These are phyloP conservation scores for Neurospora hispaniola DNA, from an alignment of 495 filamentous ascomycete genomes.

Conservation along the genomic window DNA sequence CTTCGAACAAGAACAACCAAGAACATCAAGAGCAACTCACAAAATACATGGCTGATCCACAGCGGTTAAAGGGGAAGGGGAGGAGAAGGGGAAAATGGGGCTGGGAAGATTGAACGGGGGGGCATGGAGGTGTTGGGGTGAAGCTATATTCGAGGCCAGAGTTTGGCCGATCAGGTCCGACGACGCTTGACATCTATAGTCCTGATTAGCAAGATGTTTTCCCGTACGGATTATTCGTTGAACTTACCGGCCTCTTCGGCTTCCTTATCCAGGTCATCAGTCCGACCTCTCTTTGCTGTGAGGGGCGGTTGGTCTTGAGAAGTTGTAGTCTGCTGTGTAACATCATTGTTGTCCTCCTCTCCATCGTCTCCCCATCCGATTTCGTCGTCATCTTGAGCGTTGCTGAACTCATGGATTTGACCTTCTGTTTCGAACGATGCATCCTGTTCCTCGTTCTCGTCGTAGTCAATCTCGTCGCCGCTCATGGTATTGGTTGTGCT, in stretches of 20 bases:
- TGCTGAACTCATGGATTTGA: constrained; percentile 3
- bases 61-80: neutral
- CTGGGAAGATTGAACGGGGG: neutral
- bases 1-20: neutral
- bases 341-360: constrained; percentile 16
- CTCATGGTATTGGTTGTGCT: constrained; percentile 33
- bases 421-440: constrained; percentile 6
- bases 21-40: neutral
- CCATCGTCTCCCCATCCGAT: constrained; percentile 37
- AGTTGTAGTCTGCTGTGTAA: constrained; percentile 1
- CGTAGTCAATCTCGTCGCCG: constrained; percentile 40
- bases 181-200: constrained; percentile 38
- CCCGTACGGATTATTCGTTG: neutral
- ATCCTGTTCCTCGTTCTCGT: constrained; percentile 24
- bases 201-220: constrained; percentile 15
- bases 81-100: neutral
- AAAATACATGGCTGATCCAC: neutral
- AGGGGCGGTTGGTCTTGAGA: constrained; percentile 6
- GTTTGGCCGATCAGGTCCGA: constrained; percentile 29
- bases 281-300: constrained; percentile 18
- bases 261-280: constrained; percentile 21
- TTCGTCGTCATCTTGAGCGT: constrained; percentile 19
- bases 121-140: neutral
- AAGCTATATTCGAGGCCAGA: neutral
- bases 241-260: constrained; percentile 32